Base-by-base conservation (phyloP, 176 grass and related monocot genomes). In the Cenchrus fungigraminus region DNA sequence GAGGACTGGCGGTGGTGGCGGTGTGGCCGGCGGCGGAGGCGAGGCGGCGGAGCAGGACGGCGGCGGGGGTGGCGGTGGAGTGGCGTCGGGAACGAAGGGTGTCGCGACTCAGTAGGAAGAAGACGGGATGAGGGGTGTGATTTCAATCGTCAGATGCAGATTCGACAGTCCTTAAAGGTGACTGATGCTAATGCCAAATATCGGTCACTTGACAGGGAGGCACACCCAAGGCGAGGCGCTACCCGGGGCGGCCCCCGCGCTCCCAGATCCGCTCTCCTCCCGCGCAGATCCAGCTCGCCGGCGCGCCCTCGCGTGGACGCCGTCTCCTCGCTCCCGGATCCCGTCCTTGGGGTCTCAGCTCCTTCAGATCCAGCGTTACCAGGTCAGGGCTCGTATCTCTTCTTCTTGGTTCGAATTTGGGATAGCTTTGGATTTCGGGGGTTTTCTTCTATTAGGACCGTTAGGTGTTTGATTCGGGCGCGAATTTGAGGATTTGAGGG, bases 341-440 rank as follows among this genome's bases (percentile, higher is more conserved):
- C 74, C 75, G 0, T 2, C 51, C 67, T 75, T 25, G 65, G 84
- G 51, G 67, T 68, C 25, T 44, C 58, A 55, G 29, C 60, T n/a
- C 9, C 80, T n/a, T 54, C 89, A 87, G 89, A 87, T 83, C 89
- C 80, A 79, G 68, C 68, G 32, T 71, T 22, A 37, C 70, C 83
- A 86, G 87, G 75, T 86, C 70, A 71, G 43, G 37, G 34, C 29
- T 74, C 40, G 68, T 68, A 34, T 61, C 54, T 69, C 59, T 56
- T n/a, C 5, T 46, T 15, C 45, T 46, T 15, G 13, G 44, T 58
- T 81, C 79, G n/a, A 65, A 34, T 53, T 66, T 65, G 46, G 66
- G 45, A 54, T 16, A 10, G 10, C 28, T 52, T 56, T 14, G 71
- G 12, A 53, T 53, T 74, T 25, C 22, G 14, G 45, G 67, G 8